phyloP scores from a whole-genome alignment of 108 stramenopile species.

The Phaeodactylum tricornutum region DNA sequence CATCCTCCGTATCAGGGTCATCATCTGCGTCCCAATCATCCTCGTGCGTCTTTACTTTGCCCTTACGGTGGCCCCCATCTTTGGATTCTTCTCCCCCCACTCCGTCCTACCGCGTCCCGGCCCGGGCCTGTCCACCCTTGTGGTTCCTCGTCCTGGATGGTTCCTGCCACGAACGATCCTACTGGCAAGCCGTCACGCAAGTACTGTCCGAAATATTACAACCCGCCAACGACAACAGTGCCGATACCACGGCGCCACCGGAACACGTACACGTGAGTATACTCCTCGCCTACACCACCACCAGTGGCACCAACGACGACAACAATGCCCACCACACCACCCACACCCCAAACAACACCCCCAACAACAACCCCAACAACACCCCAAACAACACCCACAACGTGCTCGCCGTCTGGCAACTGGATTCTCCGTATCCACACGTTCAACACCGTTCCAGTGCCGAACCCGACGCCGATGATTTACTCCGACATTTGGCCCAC shows the following conservation, averaged over 20 bases:
- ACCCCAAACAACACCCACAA: neutral
- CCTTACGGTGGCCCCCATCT: conserved; percentile 5
- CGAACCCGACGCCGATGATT: neutral
- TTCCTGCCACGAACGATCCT: conserved; percentile 1
- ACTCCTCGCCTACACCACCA: neutral
- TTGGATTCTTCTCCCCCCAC: neutral
- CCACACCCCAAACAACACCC: too few relatives aligned
- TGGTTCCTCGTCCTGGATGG: conserved; percentile 49
- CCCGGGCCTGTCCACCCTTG: conserved; percentile 43
- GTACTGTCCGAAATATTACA: conserved; percentile 18
- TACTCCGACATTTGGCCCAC: conserved; percentile 1
- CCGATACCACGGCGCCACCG: conserved; percentile 7
- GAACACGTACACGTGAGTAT: conserved; percentile 34
- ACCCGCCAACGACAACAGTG: conserved; percentile 6
- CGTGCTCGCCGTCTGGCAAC: conserved; percentile 2
- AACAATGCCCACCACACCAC: neutral
- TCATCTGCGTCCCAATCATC: conserved; percentile 6
- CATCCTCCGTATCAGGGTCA: neutral
- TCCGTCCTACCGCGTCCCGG: conserved; percentile 10
- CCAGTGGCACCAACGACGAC: neutral
- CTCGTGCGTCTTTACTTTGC: neutral
- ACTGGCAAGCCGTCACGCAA: neutral
- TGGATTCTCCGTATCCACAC: conserved; percentile 2
- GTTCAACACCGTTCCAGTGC: conserved; percentile 1
- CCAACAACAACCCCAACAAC: neutral